phyloP scores from a whole-genome alignment of 2,329 filamentous ascomycete species.

The Fonsecaea monophora region DNA sequence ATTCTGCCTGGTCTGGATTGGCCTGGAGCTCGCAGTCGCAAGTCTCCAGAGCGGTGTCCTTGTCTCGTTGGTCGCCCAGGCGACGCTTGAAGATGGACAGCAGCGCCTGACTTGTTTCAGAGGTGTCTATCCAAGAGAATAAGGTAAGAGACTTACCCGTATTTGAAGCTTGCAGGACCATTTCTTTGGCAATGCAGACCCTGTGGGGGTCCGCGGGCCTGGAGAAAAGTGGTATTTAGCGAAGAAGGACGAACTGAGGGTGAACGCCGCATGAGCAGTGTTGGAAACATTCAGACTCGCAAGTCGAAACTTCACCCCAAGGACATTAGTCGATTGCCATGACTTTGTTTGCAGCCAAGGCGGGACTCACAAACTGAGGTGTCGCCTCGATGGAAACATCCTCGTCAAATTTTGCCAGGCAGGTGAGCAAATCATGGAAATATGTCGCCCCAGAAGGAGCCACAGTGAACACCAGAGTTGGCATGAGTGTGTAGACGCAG shows the following conservation, averaged over 20 bases:
- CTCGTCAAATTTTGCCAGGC: conserved; percentile 69
- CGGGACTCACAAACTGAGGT: conserved; percentile 58
- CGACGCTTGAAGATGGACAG: conserved; percentile 69
- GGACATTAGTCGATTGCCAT: conserved; percentile 17
- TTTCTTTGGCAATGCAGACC: conserved; percentile 25
- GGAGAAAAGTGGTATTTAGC: conserved; percentile 61
- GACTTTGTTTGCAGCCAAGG: neutral
- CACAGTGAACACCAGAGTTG: conserved; percentile 59
- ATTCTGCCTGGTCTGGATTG: conserved; percentile 62
- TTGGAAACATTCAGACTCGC: conserved; percentile 68
- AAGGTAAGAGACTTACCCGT: conserved; percentile 27
- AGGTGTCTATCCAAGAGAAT: neutral
- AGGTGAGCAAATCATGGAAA: conserved; percentile 65
- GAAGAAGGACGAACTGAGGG: conserved; percentile 64
- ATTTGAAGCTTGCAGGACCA: conserved; percentile 40
- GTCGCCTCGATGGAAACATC: conserved; percentile 67
- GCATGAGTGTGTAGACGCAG: conserved; percentile 41
- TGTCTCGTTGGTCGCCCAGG: conserved; percentile 60
- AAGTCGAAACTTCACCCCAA: conserved; percentile 59
- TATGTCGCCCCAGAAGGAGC: conserved; percentile 62
- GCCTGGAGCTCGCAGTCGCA: conserved; percentile 69
- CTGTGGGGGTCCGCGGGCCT: conserved; percentile 23
- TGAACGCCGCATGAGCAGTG: conserved; percentile 68
- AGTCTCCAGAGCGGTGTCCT: conserved; percentile 65
- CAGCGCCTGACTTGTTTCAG: conserved; percentile 51